A percentile compares a stretch with the other conserved stretches of the same genome.
phyloP scores from a whole-genome alignment of 1,139 yeast genomes.

The Saccharomyces hybrid region DNA sequence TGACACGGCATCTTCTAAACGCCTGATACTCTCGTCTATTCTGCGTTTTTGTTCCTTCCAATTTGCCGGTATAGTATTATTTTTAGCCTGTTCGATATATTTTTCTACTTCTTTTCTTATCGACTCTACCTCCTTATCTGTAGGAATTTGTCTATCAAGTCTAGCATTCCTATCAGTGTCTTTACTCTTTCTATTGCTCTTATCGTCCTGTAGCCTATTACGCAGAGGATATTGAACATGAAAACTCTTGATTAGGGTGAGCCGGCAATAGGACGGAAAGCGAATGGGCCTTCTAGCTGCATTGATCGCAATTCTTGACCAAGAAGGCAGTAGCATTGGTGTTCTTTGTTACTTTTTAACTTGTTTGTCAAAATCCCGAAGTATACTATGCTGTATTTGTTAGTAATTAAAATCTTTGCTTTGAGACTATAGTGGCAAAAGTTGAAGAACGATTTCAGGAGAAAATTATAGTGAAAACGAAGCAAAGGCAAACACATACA shows the following conservation, averaged over 20 bases:
- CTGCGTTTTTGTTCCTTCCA: slow-evolving; percentile 15
- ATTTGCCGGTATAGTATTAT: slow-evolving; percentile 11
- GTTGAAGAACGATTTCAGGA: not conserved
- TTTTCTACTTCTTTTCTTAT: slow-evolving; percentile 20
- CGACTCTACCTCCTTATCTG: slow-evolving; percentile 19
- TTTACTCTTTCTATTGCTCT: slow-evolving; percentile 1
- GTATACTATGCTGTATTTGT: too few relatives aligned
- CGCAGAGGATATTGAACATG: not conserved
- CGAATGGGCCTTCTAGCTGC: not conserved
- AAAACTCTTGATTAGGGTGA: not conserved
- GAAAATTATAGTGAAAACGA: not conserved
- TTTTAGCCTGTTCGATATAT: slow-evolving; percentile 17
- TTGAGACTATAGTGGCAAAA: not conserved
- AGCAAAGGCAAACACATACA: not conserved
- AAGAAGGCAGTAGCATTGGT: not conserved
- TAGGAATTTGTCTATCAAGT: not conserved
- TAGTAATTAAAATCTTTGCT: not conserved
- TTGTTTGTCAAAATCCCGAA: too few relatives aligned
- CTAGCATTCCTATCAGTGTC: slow-evolving; percentile 10
- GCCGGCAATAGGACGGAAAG: not conserved
- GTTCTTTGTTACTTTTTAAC: not conserved
- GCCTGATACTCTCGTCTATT: slow-evolving; percentile 22
- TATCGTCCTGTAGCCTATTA: not conserved
- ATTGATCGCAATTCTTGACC: not conserved
- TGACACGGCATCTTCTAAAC: slow-evolving; percentile 20